Evolutionary conservation across 345 rosid genomes (phyloP).

Genomic region (Laguncularia racemosa): DNA sequence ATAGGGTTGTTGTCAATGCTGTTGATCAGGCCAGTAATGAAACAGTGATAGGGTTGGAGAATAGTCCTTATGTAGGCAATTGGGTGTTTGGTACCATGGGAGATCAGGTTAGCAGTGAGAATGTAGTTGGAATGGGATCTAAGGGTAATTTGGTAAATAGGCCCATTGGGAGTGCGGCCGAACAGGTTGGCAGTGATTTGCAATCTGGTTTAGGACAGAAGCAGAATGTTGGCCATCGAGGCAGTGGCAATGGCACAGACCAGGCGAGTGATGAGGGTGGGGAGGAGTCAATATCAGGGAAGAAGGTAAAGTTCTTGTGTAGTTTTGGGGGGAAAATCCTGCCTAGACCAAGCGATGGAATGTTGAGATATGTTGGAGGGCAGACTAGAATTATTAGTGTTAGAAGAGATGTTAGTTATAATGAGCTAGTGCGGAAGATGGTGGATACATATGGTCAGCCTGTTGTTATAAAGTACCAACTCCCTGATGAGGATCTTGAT

Average conservation of each 20-base stretch:
- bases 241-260: conserved; percentile 31
- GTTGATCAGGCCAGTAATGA: conserved; percentile 33
- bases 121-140: conserved; percentile 4
- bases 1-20: conserved; percentile 39
- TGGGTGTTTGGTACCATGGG: conserved; percentile 13
- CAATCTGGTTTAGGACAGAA: conserved; percentile 7
- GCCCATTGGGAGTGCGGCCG: conserved; percentile 8
- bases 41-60: conserved; percentile 19
- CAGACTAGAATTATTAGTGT: conserved; percentile 60
- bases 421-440: conserved; percentile 56
- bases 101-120: not conserved
- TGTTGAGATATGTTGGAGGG: conserved; percentile 73
- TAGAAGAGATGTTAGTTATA: conserved; percentile 40
- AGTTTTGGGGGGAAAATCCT: conserved; percentile 73
- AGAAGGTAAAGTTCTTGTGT: conserved; percentile 60
- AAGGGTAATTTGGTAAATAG: conserved; percentile 8
- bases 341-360: conserved; percentile 75
- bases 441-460: conserved; percentile 40
- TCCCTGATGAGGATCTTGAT: conserved; percentile 82
- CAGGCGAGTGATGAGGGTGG: conserved; percentile 47
- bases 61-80: conserved; percentile 23
- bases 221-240: conserved; percentile 20
- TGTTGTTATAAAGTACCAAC: conserved; percentile 63
- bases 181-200: conserved; percentile 17
- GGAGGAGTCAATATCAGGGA: conserved; percentile 46